Conservation (phyloP, 192 early-diverging fungal genomes). For the Powellomyces hirtus region DNA sequence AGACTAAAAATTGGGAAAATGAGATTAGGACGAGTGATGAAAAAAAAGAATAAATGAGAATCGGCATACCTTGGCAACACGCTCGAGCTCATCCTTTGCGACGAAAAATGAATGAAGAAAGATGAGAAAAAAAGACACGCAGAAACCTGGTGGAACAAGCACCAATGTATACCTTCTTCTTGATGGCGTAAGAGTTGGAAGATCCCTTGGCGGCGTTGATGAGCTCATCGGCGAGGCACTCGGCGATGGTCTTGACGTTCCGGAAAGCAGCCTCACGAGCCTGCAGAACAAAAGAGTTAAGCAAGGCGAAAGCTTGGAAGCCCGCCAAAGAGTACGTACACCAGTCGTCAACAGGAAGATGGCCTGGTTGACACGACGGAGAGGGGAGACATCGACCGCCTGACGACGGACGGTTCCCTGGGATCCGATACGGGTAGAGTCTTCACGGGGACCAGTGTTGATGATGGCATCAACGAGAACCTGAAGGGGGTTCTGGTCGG, state of each 20-base stretch:
- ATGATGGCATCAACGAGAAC: conserved; percentile 96
- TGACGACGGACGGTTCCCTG: conserved; percentile 97
- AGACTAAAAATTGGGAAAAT: too few relatives aligned
- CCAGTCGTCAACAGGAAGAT: conserved; percentile 92
- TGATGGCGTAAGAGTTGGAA: conserved; percentile 99
- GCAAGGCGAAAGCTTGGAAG: neutral
- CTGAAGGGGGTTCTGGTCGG: conserved; percentile 98
- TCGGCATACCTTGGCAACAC: too few relatives aligned
- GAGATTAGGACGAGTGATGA: too few relatives aligned
- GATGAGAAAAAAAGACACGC: too few relatives aligned
- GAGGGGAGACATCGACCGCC: conserved; percentile 98
- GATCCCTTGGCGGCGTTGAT: conserved; percentile 96
- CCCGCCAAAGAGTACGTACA: conserved; percentile 44
- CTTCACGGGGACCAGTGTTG: conserved; percentile 99
- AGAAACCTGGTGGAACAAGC: too few relatives aligned
- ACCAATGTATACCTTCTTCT: too few relatives aligned
- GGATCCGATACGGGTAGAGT: conserved; percentile 98
- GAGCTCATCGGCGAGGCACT: conserved; percentile 99
- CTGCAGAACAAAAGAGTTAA: conserved; percentile 30
- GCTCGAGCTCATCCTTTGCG: too few relatives aligned
- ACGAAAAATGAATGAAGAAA: too few relatives aligned
- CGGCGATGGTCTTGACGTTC: conserved; percentile 99
- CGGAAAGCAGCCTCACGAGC: conserved; percentile 98
- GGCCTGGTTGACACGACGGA: conserved; percentile 96
- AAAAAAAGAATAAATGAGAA: too few relatives aligned